Base-by-base conservation (phyloP, 257 asterid genomes). In the Rubia yunnanensis region DNA sequence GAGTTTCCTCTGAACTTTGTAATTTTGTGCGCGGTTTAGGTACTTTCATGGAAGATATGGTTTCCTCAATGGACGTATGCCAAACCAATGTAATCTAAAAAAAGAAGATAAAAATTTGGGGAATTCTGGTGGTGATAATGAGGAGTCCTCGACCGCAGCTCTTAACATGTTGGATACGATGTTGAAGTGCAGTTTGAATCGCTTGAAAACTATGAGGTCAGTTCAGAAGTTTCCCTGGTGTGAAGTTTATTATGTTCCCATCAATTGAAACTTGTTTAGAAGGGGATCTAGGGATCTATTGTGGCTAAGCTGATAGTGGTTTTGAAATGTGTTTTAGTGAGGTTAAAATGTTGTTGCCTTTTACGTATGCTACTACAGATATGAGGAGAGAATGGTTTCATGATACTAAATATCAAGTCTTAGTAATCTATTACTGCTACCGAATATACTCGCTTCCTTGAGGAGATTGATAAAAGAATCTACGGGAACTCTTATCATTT, bases 181-280 rank as follows among this genome's bases (percentile, higher is more conserved):
- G 84, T 66, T 92, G 24, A 92, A 83, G 85, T 72, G 24, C 32
- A 89, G 80, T 76, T 82, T 92, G 85, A 91, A 89, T 79, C 91
- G 96, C 28, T 79, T 92, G 60, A 89, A 81, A 70, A 69, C 70
- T 0, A 87, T 84, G 96, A 85, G 96, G 96, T 86, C 70, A 57
- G 59, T 63, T 26, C 26, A 22, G 24, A 24, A 35, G 10, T 72
- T 18, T 1, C 53, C 41, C 7, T 36, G 53, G 20, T 14, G 27
- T 39, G 55, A 8, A 27, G 7, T 44, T 18, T 17, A 4, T 44
- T 44, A n/a, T 26, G 27, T 64, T 46, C n/a, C 24, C 18, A 9
- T 44, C 30, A 7, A 0, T 63, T 63, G 7, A 17, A 39, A 63
- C 8, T 26, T 30, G 18, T 63, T 61, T 18, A 4, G 15, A 10